These are phyloP conservation scores for Penicillium concentricum DNA, from an alignment of 2,329 filamentous ascomycete species.

Conservation along the genomic window DNA sequence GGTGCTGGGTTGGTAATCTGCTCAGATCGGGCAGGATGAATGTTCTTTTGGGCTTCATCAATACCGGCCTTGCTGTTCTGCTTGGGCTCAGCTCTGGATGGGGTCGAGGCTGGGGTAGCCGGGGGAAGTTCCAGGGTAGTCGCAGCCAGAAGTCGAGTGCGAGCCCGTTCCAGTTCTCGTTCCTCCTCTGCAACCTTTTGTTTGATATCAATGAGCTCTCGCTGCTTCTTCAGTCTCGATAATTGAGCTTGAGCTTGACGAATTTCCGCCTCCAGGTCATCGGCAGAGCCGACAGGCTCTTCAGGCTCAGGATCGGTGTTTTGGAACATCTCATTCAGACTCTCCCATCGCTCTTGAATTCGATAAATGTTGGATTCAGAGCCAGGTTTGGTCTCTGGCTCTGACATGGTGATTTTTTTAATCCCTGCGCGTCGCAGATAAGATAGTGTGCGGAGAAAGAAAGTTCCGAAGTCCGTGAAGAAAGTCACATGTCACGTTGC, in stretches of 20 bases:
- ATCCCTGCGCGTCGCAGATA: background rate
- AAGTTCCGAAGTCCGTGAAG: slow-evolving; percentile 2
- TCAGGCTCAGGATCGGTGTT: background rate
- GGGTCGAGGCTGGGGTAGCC: background rate
- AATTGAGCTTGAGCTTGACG: slow-evolving; percentile 8
- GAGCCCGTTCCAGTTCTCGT: slow-evolving; percentile 2
- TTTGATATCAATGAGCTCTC: slow-evolving; percentile 11
- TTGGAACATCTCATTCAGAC: slow-evolving; percentile 3
- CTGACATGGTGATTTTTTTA: slow-evolving; percentile 5
- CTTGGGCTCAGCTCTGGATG: background rate
- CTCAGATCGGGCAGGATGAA: background rate
- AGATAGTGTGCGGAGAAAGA: slow-evolving; percentile 1
- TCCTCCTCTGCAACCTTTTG: slow-evolving; percentile 9
- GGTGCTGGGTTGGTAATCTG: background rate
- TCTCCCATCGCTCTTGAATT: slow-evolving; percentile 3
- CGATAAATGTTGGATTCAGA: background rate
- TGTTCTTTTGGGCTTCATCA: background rate
- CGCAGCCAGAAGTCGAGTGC: background rate
- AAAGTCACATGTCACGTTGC: background rate
- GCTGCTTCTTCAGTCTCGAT: slow-evolving; percentile 6
- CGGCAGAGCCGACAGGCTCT: background rate
- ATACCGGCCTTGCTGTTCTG: background rate
- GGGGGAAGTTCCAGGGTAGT: background rate
- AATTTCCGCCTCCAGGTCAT: slow-evolving; percentile 7
- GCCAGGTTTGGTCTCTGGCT: background rate